These are phyloP conservation scores for Castanea sativa DNA, from an alignment of 306 rosid genomes.

Conservation along the genomic window DNA sequence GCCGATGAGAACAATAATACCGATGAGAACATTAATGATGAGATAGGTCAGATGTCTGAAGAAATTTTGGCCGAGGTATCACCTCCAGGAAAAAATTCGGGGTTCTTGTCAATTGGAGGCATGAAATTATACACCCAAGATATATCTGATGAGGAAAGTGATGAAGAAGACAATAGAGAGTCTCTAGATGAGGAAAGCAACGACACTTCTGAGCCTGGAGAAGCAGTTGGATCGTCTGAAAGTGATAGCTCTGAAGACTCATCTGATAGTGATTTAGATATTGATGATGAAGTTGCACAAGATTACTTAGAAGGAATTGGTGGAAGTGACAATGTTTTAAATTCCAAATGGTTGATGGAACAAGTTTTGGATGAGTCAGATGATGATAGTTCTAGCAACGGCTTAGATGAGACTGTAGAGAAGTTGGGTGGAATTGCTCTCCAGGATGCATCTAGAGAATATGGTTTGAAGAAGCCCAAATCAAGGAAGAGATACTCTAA, in stretches of 20 bases:
- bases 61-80: conserved; percentile 28
- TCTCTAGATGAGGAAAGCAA: conserved; percentile 47
- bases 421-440: conserved; percentile 79
- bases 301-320: conserved; percentile 94
- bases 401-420: conserved; percentile 54
- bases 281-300: conserved; percentile 79
- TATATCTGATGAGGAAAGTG: conserved; percentile 59
- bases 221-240: conserved; percentile 46
- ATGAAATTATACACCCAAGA: conserved; percentile 76
- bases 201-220: conserved; percentile 41
- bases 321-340: conserved; percentile 62
- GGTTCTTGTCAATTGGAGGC: conserved; percentile 83
- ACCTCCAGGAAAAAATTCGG: conserved; percentile 60
- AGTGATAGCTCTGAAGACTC: conserved; percentile 56
- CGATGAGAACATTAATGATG: conserved; percentile 33
- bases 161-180: conserved; percentile 41
- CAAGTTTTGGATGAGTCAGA: conserved; percentile 48
- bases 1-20: conserved; percentile 39
- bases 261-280: conserved; percentile 70
- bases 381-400: conserved; percentile 54
- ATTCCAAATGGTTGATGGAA: conserved; percentile 72
- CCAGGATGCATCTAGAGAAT: conserved; percentile 74
- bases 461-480: conserved; percentile 53
- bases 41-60: conserved; percentile 37
- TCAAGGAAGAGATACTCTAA: conserved; percentile 42